Evolutionary conservation across 164 flowering plant species (phyloP).

Genomic region (Nymphaea thermarum): DNA sequence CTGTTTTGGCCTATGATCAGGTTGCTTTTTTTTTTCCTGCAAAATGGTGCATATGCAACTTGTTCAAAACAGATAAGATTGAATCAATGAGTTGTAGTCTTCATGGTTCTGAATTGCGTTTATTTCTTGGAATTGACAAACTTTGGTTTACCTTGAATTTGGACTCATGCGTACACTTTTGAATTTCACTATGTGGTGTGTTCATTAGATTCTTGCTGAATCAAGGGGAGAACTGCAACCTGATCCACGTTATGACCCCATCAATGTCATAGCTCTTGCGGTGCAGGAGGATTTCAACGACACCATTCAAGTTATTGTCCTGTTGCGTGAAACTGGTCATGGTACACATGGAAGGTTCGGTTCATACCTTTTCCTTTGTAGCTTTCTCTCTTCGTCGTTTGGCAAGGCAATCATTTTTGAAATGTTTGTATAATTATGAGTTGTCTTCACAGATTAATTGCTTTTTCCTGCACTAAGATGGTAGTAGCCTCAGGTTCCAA

Average conservation of each 20-base stretch:
- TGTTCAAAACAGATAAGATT: no score
- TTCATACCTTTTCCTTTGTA: not conserved
- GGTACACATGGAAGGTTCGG: slow-evolving; percentile 9
- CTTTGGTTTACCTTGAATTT: not conserved
- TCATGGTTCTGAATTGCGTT: not conserved
- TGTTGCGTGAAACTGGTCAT: slow-evolving; percentile 26
- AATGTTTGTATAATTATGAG: no score
- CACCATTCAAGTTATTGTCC: slow-evolving; percentile 34
- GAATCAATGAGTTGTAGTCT: no score
- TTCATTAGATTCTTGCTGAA: slow-evolving; percentile 64
- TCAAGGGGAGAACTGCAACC: slow-evolving; percentile 84
- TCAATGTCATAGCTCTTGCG: slow-evolving; percentile 54
- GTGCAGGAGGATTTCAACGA: slow-evolving; percentile 53
- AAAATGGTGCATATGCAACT: no score
- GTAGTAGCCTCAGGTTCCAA: no score
- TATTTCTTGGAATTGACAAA: not conserved
- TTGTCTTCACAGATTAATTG: no score
- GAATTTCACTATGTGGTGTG: not conserved
- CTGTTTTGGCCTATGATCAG: no score
- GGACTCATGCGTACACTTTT: not conserved
- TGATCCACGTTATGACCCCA: slow-evolving; percentile 83
- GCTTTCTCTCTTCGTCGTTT: no score
- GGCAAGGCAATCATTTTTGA: no score
- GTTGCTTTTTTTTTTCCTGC: no score
- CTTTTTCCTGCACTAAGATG: no score